phyloP scores from a whole-genome alignment of 2,329 filamentous ascomycete species.

The Pseudocercospora pini-densiflorae region DNA sequence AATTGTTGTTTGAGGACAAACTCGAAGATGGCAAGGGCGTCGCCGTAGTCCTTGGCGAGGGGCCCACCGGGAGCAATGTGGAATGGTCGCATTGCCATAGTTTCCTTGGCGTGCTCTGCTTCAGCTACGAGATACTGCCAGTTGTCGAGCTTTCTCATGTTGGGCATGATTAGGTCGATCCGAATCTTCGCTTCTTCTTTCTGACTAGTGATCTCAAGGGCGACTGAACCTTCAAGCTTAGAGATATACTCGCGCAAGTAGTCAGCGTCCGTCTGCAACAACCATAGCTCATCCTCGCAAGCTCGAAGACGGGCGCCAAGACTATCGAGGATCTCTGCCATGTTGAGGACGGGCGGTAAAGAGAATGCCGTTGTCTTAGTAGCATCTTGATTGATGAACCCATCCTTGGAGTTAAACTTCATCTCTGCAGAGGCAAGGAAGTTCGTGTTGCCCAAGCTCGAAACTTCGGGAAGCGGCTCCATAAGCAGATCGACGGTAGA shows the following conservation, averaged over 20 bases:
- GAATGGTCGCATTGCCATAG: too few relatives aligned
- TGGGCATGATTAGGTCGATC: background rate
- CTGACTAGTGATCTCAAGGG: background rate
- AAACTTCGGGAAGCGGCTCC: too few relatives aligned
- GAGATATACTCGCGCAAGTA: conserved; percentile 12
- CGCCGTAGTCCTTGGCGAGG: too few relatives aligned
- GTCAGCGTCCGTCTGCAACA: conserved; percentile 32
- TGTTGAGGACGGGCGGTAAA: conserved; percentile 23
- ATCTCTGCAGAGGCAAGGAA: background rate
- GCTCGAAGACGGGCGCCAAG: conserved; percentile 24
- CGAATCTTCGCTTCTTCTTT: background rate
- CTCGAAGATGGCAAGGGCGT: too few relatives aligned
- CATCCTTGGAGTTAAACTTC: background rate
- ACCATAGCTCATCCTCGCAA: conserved; percentile 31
- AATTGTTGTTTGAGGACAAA: too few relatives aligned
- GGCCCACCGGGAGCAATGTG: too few relatives aligned
- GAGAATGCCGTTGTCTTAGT: conserved; percentile 21
- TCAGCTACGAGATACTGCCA: conserved; percentile 9
- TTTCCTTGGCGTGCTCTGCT: background rate
- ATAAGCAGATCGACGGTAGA: conserved; percentile 16
- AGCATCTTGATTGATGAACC: background rate
- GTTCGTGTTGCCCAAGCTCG: background rate
- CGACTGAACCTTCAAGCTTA: background rate
- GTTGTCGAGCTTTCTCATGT: background rate
- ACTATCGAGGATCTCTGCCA: conserved; percentile 19